phyloP scores from a whole-genome alignment of 2,329 filamentous ascomycete species.

The Rhinocladiella similis region DNA sequence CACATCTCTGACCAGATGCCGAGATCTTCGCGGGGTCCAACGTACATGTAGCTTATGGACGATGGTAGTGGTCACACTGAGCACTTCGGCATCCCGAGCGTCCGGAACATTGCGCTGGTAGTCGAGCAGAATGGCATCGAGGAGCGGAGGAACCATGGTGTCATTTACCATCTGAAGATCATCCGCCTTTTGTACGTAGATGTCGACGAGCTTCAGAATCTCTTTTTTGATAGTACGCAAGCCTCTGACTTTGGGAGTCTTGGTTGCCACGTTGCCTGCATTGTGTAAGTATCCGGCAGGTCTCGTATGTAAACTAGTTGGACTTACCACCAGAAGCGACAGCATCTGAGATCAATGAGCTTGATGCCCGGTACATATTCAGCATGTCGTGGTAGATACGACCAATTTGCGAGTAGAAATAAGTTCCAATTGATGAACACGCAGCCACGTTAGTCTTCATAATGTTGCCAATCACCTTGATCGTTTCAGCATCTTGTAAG shows the following conservation, averaged over 20 bases:
- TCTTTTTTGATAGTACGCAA: constrained; percentile 99
- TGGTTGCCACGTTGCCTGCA: constrained; percentile 83
- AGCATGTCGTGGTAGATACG: constrained; percentile 98
- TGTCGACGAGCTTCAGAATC: constrained; percentile 96
- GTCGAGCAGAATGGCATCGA: constrained; percentile 91
- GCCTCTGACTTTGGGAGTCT: constrained; percentile 94
- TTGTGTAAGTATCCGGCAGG: constrained; percentile 23
- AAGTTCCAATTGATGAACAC: constrained; percentile 91
- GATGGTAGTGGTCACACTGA: constrained; percentile 97
- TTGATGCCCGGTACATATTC: constrained; percentile 98
- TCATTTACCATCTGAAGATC: constrained; percentile 89
- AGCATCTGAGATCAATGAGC: constrained; percentile 89
- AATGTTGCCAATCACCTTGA: constrained; percentile 98
- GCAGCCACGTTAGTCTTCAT: constrained; percentile 99
- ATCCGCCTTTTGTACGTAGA: constrained; percentile 96
- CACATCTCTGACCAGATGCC: constrained; percentile 48
- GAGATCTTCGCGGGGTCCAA: constrained; percentile 56
- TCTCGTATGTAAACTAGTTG: background rate
- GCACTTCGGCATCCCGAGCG: constrained; percentile 91
- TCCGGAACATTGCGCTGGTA: constrained; percentile 97
- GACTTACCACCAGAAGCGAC: constrained; percentile 76
- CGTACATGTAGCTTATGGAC: constrained; percentile 94
- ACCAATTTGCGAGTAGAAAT: constrained; percentile 97
- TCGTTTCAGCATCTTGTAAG: constrained; percentile 88
- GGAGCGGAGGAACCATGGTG: constrained; percentile 91